Conservation (phyloP, 2,329 filamentous ascomycete genomes). For the Zymoseptoria tritici region DNA sequence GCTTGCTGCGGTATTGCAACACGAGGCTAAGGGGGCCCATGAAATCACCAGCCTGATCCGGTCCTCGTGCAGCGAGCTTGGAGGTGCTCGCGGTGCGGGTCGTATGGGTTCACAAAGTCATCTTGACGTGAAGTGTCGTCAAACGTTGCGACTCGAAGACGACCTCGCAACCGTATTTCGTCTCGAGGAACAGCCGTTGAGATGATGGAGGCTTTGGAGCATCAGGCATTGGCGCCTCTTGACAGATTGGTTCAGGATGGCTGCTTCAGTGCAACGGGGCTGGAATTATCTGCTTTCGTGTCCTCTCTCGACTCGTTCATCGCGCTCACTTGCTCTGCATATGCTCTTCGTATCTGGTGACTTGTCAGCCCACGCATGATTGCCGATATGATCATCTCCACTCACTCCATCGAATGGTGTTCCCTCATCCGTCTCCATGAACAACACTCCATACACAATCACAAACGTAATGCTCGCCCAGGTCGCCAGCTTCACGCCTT, state of each 20-base stretch:
- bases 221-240: background rate
- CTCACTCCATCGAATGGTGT: slow-evolving; percentile 48
- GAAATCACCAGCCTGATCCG: background rate
- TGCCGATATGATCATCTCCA: background rate
- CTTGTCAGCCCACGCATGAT: background rate
- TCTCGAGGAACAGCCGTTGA: too few species aligned
- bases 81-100: too few species aligned
- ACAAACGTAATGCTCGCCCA: slow-evolving; percentile 51
- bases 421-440: slow-evolving; percentile 45
- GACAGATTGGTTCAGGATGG: slow-evolving; percentile 2
- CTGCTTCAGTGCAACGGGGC: slow-evolving; percentile 8
- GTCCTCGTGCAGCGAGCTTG: background rate
- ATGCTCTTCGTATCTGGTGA: slow-evolving; percentile 10
- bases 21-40: background rate
- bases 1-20: background rate
- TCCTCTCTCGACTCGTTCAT: background rate
- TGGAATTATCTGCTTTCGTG: slow-evolving; percentile 7
- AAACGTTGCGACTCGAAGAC: background rate
- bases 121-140: background rate
- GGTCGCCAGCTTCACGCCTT: slow-evolving; percentile 58
- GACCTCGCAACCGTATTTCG: background rate
- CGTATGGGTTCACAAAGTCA: background rate
- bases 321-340: slow-evolving; percentile 9
- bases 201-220: too few species aligned
- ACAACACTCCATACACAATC: slow-evolving; percentile 51